Evolutionary conservation across 2,329 filamentous ascomycete species (phyloP).

Genomic region (Scytalidium sp.): DNA sequence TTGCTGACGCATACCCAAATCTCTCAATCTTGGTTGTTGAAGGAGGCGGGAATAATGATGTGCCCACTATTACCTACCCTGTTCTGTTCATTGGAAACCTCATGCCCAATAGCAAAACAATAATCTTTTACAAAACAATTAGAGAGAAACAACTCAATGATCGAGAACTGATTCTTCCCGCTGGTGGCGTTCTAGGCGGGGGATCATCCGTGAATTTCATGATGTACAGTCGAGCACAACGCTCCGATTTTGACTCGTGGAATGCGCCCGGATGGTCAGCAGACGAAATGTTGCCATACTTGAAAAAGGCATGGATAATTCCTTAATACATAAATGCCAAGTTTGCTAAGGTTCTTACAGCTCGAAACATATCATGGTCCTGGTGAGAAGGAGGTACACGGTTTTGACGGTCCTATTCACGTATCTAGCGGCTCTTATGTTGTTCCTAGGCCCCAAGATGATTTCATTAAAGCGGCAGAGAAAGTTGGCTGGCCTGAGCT

Average conservation of each 20-base stretch:
- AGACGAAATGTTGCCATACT: slow-evolving; percentile 47
- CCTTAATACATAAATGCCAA: background rate
- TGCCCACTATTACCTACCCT: slow-evolving; percentile 41
- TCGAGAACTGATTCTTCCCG: slow-evolving; percentile 26
- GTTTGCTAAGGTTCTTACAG: slow-evolving; percentile 22
- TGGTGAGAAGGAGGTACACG: slow-evolving; percentile 35
- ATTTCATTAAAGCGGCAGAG: slow-evolving; percentile 44
- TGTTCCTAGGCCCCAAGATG: slow-evolving; percentile 34
- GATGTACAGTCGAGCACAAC: slow-evolving; percentile 35
- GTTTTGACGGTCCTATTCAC: slow-evolving; percentile 48
- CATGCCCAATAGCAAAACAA: slow-evolving; percentile 38
- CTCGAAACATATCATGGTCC: slow-evolving; percentile 48
- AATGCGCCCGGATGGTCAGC: slow-evolving; percentile 45
- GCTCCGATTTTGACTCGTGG: slow-evolving; percentile 47
- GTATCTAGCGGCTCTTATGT: slow-evolving; percentile 46
- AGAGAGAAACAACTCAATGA: slow-evolving; percentile 37
- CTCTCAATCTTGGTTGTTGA: slow-evolving; percentile 48
- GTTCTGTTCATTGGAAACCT: slow-evolving; percentile 41
- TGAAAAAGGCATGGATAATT: slow-evolving; percentile 34
- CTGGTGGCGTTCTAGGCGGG: slow-evolving; percentile 41
- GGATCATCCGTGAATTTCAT: slow-evolving; percentile 34
- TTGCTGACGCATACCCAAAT: slow-evolving; percentile 40
- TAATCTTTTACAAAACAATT: slow-evolving; percentile 42
- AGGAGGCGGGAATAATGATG: slow-evolving; percentile 43
- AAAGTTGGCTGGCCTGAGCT: slow-evolving; percentile 46